Conservation (phyloP, 2,329 filamentous ascomycete genomes). For the Ophiocordyceps robertsii region DNA sequence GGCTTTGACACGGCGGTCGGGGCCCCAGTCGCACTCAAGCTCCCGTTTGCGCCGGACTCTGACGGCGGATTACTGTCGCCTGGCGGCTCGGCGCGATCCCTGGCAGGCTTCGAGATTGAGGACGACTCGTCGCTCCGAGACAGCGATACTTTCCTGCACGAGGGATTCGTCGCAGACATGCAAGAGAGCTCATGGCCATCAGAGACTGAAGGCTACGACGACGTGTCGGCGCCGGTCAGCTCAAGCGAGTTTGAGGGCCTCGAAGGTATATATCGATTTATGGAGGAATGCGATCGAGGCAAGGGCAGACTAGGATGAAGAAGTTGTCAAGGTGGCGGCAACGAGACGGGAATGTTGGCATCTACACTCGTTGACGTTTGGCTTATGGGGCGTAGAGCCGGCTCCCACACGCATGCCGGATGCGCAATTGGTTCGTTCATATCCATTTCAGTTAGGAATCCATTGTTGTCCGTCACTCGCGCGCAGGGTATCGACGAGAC, state of each 20-base stretch:
- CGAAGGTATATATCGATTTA: constrained; percentile 43
- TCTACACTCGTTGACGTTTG: too few relatives aligned
- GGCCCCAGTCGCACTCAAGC: constrained; percentile 62
- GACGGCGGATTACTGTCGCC: constrained; percentile 28
- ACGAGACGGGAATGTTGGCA: too few relatives aligned
- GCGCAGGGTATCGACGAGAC: too few relatives aligned
- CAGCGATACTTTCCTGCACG: constrained; percentile 21
- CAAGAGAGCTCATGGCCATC: constrained; percentile 36
- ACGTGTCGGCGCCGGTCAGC: constrained; percentile 33
- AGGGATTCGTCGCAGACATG: constrained; percentile 28
- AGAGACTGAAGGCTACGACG: constrained; percentile 33
- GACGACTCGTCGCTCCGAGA: constrained; percentile 17
- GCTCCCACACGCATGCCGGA: too few relatives aligned
- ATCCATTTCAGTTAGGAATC: too few relatives aligned
- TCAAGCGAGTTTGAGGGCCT: constrained; percentile 38
- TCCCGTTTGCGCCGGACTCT: constrained; percentile 64
- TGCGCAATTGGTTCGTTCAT: too few relatives aligned
- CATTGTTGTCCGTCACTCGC: too few relatives aligned
- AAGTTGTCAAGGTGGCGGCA: too few relatives aligned
- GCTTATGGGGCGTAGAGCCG: too few relatives aligned
- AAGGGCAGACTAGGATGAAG: constrained; percentile 17
- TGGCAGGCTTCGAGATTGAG: constrained; percentile 26
- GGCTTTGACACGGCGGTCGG: constrained; percentile 58
- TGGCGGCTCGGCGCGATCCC: constrained; percentile 32
- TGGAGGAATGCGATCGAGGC: constrained; percentile 42